Base-by-base conservation (phyloP, 768 basidiomycete species). In the Lyophyllum decastes region DNA sequence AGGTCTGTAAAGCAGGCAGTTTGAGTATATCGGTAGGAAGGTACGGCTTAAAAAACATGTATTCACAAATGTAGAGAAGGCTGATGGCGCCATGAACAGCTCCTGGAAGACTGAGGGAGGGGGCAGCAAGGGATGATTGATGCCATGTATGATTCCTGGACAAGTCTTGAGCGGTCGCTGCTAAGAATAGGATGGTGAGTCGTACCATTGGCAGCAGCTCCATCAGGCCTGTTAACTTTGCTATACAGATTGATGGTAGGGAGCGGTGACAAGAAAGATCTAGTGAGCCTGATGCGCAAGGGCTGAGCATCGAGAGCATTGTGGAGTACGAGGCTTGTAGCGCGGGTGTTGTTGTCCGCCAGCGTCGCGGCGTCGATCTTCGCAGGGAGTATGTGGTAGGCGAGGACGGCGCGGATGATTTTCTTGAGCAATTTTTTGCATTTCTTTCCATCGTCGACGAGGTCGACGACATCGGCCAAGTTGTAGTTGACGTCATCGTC, bases 401-500 rank as follows among this genome's bases (percentile, higher is more conserved):
- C 73, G 19, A 87, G 69, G 27, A 88, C 76, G 41, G 79, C 78
- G 16, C 74, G 77, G 26, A 87, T 63, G 57, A 89, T 78, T 52
- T 75, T 73, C 61, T 82, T 82, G 64, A 90, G 69, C 46, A 81
- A 76, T 66, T 85, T 81, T 61, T 82, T 84, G 55, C 76, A 74
- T 43, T 73, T 75, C 61, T 83, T 74, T 59, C 78, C 82, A 40
- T 69, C 61, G 19, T 68, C 61, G 24, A 68, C 66, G 2, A 76
- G 55, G 48, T 72, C 62, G 41, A 71, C 51, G 11, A 65, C 49
- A 26, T 73, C 69, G 27, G 65, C 48, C 33, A 63, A 55, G 34
- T 59, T 58, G n/a, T 62, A 59, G 30, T 30, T 35, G n/a, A 47
- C 34, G 55, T 54, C 52, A 50, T 54, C 30, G 35, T 58, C 25